Percentiles rank a stretch among this genome's conserved stretches.
These are phyloP conservation scores for Nepenthes mirabilis DNA, from an alignment of 148 eudicot genomes.

Conservation along the genomic window DNA sequence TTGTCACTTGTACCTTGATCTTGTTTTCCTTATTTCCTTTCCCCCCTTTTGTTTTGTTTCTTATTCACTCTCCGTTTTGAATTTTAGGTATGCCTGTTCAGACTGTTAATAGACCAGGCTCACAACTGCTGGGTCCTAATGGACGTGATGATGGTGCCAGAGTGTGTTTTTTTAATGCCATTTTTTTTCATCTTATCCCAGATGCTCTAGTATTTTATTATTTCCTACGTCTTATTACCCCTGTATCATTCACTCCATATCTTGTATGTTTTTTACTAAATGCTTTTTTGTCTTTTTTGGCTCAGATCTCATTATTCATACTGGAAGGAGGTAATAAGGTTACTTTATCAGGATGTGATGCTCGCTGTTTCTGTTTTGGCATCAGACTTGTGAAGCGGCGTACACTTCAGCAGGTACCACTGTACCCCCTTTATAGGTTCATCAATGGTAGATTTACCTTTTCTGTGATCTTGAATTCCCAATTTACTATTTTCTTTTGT, in stretches of 20 bases:
- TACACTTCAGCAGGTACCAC: constrained; percentile 60
- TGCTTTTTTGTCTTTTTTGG: constrained; percentile 1
- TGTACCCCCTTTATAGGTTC: neutral
- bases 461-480: neutral
- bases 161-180: constrained; percentile 32
- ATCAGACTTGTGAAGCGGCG: constrained; percentile 74
- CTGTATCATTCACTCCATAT: neutral
- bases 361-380: constrained; percentile 79
- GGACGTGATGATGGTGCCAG: constrained; percentile 94
- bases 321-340: constrained; percentile 66
- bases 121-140: constrained; percentile 77
- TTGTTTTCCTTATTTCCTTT: too few relatives aligned
- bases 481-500: neutral
- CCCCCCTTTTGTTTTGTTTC: neutral
- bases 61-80: constrained; percentile 6
- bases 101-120: constrained; percentile 65
- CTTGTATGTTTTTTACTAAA: constrained; percentile 1
- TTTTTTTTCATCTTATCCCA: neutral
- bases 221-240: neutral
- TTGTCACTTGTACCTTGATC: too few relatives aligned
- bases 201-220: neutral
- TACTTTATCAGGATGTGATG: constrained; percentile 65
- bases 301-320: constrained; percentile 57
- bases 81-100: constrained; percentile 57
- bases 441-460: neutral